Evolutionary conservation across 768 basidiomycete genomes (phyloP).

Genomic region (Russula sp.): DNA sequence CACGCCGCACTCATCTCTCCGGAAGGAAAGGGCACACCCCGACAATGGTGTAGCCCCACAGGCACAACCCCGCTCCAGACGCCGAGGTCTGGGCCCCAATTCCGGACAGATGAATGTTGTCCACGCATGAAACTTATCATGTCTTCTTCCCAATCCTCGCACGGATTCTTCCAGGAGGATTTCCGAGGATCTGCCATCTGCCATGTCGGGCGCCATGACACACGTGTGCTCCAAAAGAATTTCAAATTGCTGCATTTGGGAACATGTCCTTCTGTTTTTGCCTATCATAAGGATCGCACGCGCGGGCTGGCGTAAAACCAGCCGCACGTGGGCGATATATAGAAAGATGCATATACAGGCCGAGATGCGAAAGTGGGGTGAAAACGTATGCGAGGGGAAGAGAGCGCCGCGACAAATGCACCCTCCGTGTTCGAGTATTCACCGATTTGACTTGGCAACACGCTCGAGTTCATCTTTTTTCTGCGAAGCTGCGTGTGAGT

Average conservation of each 20-base stretch:
- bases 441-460: slow-evolving; percentile 99
- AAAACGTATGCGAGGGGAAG: neutral
- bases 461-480: slow-evolving; percentile 99
- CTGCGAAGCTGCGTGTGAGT: slow-evolving; percentile 34
- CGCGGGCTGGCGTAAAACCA: slow-evolving; percentile 8
- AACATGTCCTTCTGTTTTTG: slow-evolving; percentile 7
- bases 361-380: slow-evolving; percentile 6
- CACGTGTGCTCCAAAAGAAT: slow-evolving; percentile 14
- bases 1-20: slow-evolving; percentile 1
- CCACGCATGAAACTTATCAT: slow-evolving; percentile 2
- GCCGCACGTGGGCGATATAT: slow-evolving; percentile 17
- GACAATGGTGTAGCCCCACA: slow-evolving; percentile 1
- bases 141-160: neutral
- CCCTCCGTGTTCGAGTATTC: slow-evolving; percentile 36
- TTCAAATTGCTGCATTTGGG: slow-evolving; percentile 11
- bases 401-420: slow-evolving; percentile 1
- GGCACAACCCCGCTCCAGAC: slow-evolving; percentile 3
- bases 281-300: neutral
- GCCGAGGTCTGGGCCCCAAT: slow-evolving; percentile 8
- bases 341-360: slow-evolving; percentile 9
- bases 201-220: neutral
- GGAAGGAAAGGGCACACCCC: neutral
- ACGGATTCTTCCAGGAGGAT: slow-evolving; percentile 3
- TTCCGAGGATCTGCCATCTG: slow-evolving; percentile 8
- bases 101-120: neutral